Evolutionary conservation across 345 rosid species (phyloP).

Genomic region (Linum lewisii): DNA sequence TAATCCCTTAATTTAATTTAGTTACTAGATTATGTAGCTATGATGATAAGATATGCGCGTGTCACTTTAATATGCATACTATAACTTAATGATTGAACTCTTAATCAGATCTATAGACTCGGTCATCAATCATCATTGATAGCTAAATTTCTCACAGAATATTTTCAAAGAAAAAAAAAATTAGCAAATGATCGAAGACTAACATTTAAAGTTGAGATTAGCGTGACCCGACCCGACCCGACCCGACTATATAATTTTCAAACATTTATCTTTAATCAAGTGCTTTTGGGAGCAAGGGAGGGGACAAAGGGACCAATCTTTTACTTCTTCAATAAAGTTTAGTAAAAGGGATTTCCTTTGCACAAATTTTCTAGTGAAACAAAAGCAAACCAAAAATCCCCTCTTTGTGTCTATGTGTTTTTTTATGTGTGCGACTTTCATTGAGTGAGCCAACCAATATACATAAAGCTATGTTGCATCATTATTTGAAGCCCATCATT

Average conservation of each 20-base stretch:
- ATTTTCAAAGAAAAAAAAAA: no score
- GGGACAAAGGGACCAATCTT: constrained; percentile 1
- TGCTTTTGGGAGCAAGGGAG: not conserved
- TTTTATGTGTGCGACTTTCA: not conserved
- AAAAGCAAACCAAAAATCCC: not conserved
- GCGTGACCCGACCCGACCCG: not conserved
- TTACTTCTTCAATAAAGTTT: not conserved
- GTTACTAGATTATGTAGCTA: no score
- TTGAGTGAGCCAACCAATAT: not conserved
- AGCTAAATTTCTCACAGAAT: no score
- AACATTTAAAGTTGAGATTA: not conserved
- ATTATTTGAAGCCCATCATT: no score
- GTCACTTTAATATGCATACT: no score
- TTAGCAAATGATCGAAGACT: not conserved
- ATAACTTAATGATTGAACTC: no score
- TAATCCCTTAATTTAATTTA: no score
- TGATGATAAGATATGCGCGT: no score
- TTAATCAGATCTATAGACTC: no score
- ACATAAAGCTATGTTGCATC: not conserved
- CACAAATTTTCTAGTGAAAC: not conserved
- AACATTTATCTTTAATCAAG: no score
- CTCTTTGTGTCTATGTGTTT: not conserved
- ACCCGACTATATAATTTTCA: no score
- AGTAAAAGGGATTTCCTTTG: not conserved
- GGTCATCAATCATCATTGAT: no score